Conservation (phyloP, 306 rosid genomes). For the Vigna radiata region DNA sequence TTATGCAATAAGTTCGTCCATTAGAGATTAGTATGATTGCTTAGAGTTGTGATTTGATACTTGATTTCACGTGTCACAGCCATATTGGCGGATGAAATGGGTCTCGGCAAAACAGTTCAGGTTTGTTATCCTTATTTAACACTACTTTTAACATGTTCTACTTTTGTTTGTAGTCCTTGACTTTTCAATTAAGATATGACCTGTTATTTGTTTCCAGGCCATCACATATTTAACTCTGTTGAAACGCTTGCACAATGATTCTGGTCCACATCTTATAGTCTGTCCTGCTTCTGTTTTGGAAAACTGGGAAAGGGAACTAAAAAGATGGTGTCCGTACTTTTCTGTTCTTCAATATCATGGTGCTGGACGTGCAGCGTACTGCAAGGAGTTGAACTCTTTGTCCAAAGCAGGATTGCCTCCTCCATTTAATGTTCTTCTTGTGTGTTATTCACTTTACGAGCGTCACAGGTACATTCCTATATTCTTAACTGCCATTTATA, state of each 20-base stretch:
- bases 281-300: conserved; percentile 99
- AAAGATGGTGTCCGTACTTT: conserved; percentile 91
- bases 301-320: conserved; percentile 97
- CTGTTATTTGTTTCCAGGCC: conserved; percentile 68
- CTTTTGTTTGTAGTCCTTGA: conserved; percentile 24
- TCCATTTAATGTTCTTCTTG: conserved; percentile 94
- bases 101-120: conserved; percentile 97
- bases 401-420: conserved; percentile 87
- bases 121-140: conserved; percentile 48
- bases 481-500: not conserved
- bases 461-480: conserved; percentile 81
- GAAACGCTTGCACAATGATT: conserved; percentile 81
- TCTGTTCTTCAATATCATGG: conserved; percentile 92
- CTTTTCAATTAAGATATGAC: conserved; percentile 41
- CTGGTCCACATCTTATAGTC: conserved; percentile 97
- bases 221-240: conserved; percentile 82
- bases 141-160: conserved; percentile 21
- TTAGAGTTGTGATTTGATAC: conserved; percentile 14
- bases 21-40: conserved; percentile 32
- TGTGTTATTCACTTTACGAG: conserved; percentile 95
- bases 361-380: conserved; percentile 73
- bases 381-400: conserved; percentile 78
- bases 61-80: conserved; percentile 64
- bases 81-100: conserved; percentile 99
- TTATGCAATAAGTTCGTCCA: conserved; percentile 15